phyloP scores from a whole-genome alignment of 2,329 filamentous ascomycete species.

The Triangularia verruculosa region DNA sequence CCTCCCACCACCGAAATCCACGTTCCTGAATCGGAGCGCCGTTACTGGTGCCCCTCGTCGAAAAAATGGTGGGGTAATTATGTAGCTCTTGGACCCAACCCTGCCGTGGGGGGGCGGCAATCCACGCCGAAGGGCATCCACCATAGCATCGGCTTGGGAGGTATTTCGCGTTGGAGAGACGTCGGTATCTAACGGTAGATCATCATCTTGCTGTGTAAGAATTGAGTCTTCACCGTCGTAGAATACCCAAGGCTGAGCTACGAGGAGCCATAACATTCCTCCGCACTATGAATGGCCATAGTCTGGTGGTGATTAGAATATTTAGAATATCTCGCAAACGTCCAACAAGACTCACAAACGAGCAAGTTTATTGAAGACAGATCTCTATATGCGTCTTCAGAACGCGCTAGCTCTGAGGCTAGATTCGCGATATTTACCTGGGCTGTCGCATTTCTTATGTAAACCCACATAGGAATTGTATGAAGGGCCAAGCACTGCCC shows the following conservation, averaged over 20 bases:
- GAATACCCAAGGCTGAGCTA: neutral
- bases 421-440: neutral
- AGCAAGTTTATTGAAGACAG: neutral
- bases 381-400: neutral
- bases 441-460: neutral
- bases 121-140: neutral
- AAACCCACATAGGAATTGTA: neutral
- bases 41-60: constrained; percentile 29
- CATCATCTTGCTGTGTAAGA: neutral
- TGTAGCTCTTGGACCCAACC: neutral
- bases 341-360: neutral
- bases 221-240: neutral
- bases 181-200: neutral
- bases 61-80: constrained; percentile 23
- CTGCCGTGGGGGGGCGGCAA: neutral
- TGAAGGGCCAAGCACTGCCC: neutral
- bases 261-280: neutral
- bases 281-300: neutral
- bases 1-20: constrained; percentile 31
- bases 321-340: neutral
- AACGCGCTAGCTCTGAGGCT: neutral
- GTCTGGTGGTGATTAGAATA: neutral
- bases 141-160: neutral
- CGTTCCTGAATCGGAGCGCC: constrained; percentile 41
- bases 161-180: neutral